Base-by-base conservation (phyloP, 768 basidiomycete genomes). In the Mycena chlorophos region DNA sequence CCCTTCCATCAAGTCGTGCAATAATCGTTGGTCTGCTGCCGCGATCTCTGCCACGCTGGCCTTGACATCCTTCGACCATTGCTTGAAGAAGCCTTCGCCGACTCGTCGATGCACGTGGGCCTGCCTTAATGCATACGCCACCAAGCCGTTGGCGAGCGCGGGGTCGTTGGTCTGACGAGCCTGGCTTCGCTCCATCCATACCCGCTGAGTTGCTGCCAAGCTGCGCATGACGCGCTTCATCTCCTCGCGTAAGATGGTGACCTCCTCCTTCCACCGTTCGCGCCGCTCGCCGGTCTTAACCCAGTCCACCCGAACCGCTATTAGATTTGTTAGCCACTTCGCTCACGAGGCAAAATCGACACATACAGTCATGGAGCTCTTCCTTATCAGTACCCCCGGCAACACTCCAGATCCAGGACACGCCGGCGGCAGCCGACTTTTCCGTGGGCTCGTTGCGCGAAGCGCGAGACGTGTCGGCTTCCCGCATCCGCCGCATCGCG, bases 301-400 rank as follows among this genome's bases (percentile, higher is more conserved):
- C 61, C 61, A 59, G 19, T 62, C 54, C 8, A 62, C 57, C 0
- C 49, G 60, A 10, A 61, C 19, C 4, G 56, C 60, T 61, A 16
- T 4, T 3, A 8, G 2, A n/a, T 2, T 12, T 3, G 17, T 26
- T 6, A 29, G 39, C 20, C 14, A 27, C 2, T 22, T 12, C 13
- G 25, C 22, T 20, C n/a, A 34, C 28, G n/a, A 17, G 34, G 31
- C 26, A 1, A 28, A 3, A 16, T 42, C 5, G 40, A 13, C 19
- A 57, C 34, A 42, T 40, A 54, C 52, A 8, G 29, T 54, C 57
- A 30, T 55, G 57, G 26, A 60, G 17, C 23, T 46, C 30, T 1
- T 10, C 25, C 23, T 56, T 42, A 5, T 51, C 49, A 1, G 50
- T n/a, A 0, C 20, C 49, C 13, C 50, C 52, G n/a, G 22, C 30